These are phyloP conservation scores for Xylaria curta DNA, from an alignment of 495 filamentous ascomycete genomes.

Conservation along the genomic window DNA sequence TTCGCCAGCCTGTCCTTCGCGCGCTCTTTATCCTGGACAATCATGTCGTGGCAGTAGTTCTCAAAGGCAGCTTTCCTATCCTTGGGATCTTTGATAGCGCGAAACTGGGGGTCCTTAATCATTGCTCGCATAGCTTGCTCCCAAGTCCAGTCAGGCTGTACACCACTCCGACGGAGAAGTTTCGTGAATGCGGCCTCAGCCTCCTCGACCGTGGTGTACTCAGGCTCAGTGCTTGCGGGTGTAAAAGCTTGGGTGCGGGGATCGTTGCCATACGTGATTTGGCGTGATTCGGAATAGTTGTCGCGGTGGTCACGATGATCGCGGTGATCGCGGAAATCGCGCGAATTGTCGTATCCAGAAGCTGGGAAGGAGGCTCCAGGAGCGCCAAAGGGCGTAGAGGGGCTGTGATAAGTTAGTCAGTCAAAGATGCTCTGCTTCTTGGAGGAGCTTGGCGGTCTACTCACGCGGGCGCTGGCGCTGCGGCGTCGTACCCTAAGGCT, in stretches of 20 bases:
- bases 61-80: slow-evolving; percentile 92
- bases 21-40: slow-evolving; percentile 91
- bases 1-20: slow-evolving; percentile 95
- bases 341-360: slow-evolving; percentile 42
- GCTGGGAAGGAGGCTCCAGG: slow-evolving; percentile 60
- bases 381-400: slow-evolving; percentile 71
- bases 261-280: slow-evolving; percentile 71
- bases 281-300: slow-evolving; percentile 67
- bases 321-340: slow-evolving; percentile 38
- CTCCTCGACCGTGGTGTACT: slow-evolving; percentile 86
- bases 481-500: slow-evolving; percentile 60
- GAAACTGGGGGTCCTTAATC: slow-evolving; percentile 94
- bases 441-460: slow-evolving; percentile 36
- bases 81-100: slow-evolving; percentile 90
- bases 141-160: slow-evolving; percentile 92
- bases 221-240: slow-evolving; percentile 73
- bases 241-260: slow-evolving; percentile 67
- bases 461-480: slow-evolving; percentile 67
- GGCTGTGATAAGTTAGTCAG: slow-evolving; percentile 46
- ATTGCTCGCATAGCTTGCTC: slow-evolving; percentile 85
- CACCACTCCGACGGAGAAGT: slow-evolving; percentile 80
- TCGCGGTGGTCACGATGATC: slow-evolving; percentile 54
- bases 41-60: slow-evolving; percentile 91
- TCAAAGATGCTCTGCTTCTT: not conserved
- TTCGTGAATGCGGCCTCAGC: slow-evolving; percentile 95